Evolutionary conservation across 768 basidiomycete species (phyloP).

Genomic region (Tubosaeta sp.): DNA sequence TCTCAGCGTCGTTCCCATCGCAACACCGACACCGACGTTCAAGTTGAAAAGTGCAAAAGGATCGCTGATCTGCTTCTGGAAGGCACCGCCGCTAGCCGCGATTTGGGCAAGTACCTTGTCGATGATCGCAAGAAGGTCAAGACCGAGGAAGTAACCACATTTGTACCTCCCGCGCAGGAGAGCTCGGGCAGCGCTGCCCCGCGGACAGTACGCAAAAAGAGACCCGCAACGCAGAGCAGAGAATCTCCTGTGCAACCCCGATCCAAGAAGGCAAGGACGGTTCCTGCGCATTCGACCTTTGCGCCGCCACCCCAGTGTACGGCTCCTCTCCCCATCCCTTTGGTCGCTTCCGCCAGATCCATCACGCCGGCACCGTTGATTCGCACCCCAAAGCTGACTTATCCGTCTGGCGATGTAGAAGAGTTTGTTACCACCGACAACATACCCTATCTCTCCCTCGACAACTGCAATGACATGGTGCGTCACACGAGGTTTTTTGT

Average conservation of each 20-base stretch:
- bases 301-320: background rate
- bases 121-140: constrained; percentile 2
- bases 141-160: background rate
- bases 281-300: background rate
- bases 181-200: background rate
- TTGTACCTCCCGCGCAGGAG: background rate
- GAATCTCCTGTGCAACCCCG: constrained; percentile 3
- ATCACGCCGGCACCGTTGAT: constrained; percentile 2
- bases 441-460: constrained; percentile 34
- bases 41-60: constrained; percentile 37
- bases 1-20: constrained; percentile 33
- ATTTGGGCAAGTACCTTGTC: constrained; percentile 21
- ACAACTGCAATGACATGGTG: constrained; percentile 17
- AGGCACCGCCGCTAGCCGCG: constrained; percentile 32
- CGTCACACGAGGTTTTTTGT: background rate
- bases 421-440: constrained; percentile 34
- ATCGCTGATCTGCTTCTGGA: constrained; percentile 35
- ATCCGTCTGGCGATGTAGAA: constrained; percentile 3
- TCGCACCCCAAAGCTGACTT: constrained; percentile 20
- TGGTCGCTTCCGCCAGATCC: background rate
- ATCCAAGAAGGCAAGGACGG: constrained; percentile 6
- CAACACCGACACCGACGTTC: constrained; percentile 32
- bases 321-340: background rate
- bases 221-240: background rate
- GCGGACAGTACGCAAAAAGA: constrained; percentile 10